Base-by-base conservation (phyloP, 371 early-diverging fungal genomes). In the Mortierella sp. region DNA sequence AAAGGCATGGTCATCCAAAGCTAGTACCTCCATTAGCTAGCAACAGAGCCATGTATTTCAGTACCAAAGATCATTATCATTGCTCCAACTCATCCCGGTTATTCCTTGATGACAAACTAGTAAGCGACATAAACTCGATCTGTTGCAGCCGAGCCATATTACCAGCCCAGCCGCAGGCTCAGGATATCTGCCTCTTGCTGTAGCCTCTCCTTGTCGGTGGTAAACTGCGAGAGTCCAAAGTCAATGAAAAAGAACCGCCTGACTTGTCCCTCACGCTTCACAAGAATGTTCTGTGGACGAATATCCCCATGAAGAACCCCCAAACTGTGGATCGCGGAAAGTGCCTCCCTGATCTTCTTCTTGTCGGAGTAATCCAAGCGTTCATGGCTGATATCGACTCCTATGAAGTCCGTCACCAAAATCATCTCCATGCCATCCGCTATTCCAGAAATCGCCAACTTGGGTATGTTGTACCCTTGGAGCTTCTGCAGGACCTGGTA, bases 271-370 rank as follows among this genome's bases (percentile, higher is more conserved):
- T 78, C 26, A 26, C 31, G 53, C 53, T 51, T 21, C 53, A 51
- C 53, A 21, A 51, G 19, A 13, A 51, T 51, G 53, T 80, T 83
- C 24, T 79, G 61, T 1, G 71, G 67, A 26, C 53, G 59, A 24
- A 83, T 83, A 64, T 83, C 77, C 34, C 77, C 77, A 67, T 79
- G 83, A 9, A 77, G 44, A 11, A 83, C 76, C 11, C 84, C 76
- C 21, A 67, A 26, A 26, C 69, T 11, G 74, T 83, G 84, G 69
- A 83, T 83, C 3, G 74, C 73, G 46, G 69, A 74, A 44, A 72
- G 54, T 19, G 72, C 74, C 51, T 48, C 57, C 64, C 75, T 75
- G 69, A 74, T 74, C 71, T 59, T 77, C n/a, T 71, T 64, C 50
- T 34, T 61, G 44, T n/a, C 77, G 14, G 67, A 50, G 3, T 13